Evolutionary conservation across 768 basidiomycete genomes (phyloP).

Genomic region (Panellus pusillus): DNA sequence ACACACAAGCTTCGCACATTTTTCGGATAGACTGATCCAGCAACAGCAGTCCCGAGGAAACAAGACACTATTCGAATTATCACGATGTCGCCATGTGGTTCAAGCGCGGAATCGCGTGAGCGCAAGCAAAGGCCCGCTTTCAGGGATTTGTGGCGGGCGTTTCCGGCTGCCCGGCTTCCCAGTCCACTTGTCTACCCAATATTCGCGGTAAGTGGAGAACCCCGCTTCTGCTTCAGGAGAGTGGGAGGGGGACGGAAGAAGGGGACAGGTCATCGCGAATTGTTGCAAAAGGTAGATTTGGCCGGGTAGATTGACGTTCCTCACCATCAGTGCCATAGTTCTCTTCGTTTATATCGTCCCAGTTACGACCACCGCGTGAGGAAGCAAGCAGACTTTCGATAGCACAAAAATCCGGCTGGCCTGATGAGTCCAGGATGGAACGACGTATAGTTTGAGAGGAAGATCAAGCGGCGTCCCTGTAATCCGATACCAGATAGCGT

Average conservation of each 20-base stretch:
- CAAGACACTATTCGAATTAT: slow-evolving; percentile 17
- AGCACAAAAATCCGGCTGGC: slow-evolving; percentile 55
- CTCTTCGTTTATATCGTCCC: slow-evolving; percentile 50
- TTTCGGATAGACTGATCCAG: slow-evolving; percentile 53
- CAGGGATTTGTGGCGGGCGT: slow-evolving; percentile 44
- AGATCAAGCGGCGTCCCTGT: slow-evolving; percentile 54
- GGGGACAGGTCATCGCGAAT: slow-evolving; percentile 70
- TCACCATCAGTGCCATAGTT: slow-evolving; percentile 54
- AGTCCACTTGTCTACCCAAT: slow-evolving; percentile 56
- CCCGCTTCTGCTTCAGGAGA: slow-evolving; percentile 52
- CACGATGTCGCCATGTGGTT: slow-evolving; percentile 36
- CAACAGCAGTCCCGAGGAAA: slow-evolving; percentile 49
- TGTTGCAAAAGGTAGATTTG: slow-evolving; percentile 54
- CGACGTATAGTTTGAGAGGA: slow-evolving; percentile 61
- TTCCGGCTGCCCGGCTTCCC: slow-evolving; percentile 36
- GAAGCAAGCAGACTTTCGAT: slow-evolving; percentile 52
- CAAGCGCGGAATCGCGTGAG: slow-evolving; percentile 41
- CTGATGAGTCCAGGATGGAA: slow-evolving; percentile 49
- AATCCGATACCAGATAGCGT: slow-evolving; percentile 61
- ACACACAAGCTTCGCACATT: slow-evolving; percentile 51
- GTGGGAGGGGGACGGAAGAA: slow-evolving; percentile 51
- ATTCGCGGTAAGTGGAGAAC: slow-evolving; percentile 57
- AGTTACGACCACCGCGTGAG: slow-evolving; percentile 52
- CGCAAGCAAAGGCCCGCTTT: slow-evolving; percentile 65
- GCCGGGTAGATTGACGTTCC: slow-evolving; percentile 56